phyloP scores from a whole-genome alignment of 2,329 filamentous ascomycete species.

The Magnaporthiopsis incrustans region DNA sequence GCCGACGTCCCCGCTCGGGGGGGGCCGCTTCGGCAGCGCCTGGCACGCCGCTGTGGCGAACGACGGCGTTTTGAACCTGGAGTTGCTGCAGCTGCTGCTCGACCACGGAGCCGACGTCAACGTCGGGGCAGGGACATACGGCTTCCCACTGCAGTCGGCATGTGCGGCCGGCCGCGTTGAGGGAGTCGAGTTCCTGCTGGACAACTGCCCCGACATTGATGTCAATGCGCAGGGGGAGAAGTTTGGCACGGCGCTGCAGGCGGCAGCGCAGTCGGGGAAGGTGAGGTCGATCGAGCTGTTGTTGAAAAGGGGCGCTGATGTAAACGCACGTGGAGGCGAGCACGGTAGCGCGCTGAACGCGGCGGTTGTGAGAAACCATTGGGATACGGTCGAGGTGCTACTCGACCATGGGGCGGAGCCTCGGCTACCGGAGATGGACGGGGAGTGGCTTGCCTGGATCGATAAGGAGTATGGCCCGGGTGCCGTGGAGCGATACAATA shows the following conservation, averaged over 20 bases:
- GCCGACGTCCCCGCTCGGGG: background rate
- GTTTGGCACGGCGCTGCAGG: background rate
- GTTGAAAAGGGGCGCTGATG: background rate
- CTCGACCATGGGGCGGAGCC: background rate
- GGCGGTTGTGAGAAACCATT: background rate
- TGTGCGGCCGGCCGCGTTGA: background rate
- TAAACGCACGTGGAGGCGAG: background rate
- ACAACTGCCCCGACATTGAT: background rate
- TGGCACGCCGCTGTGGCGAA: background rate
- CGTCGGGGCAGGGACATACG: background rate
- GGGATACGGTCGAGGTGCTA: background rate
- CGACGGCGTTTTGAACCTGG: too few species aligned
- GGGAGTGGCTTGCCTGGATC: background rate
- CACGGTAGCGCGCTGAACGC: slow-evolving; percentile 2
- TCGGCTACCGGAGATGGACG: background rate
- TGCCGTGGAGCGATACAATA: background rate
- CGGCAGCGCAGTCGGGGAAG: background rate
- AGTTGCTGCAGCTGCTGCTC: background rate
- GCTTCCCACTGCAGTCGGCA: background rate
- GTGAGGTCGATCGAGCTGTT: background rate
- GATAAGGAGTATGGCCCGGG: background rate
- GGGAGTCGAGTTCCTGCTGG: background rate
- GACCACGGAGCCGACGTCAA: background rate
- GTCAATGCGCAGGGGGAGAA: background rate
- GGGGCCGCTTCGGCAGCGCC: background rate